Base-by-base conservation (phyloP, 2,329 filamentous ascomycete genomes). In the Cordyceps tenuipes region DNA sequence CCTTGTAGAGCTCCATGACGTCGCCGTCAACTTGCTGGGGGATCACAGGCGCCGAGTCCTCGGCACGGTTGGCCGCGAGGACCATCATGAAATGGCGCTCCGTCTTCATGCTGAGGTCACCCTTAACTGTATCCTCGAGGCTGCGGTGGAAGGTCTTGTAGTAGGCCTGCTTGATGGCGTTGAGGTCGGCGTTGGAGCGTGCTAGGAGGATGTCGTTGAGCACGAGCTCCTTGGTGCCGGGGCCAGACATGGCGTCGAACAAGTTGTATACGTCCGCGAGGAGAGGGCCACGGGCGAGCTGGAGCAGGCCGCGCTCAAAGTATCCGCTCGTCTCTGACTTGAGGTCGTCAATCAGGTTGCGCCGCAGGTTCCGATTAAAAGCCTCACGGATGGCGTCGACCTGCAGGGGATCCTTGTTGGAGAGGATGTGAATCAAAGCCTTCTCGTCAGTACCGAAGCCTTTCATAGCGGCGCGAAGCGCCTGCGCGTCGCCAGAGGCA, bases 371-470 rank as follows among this genome's bases (percentile, higher is more conserved):
- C 61, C 84, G 76, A 53, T 84, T 76, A 75, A 88, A 97, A 3
- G 87, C 81, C 8, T 79, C 71, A 60, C 86, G 83, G 56, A 95
- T 78, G 9, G 83, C 78, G 52, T 86, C 82, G 63, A 94, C 81
- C 70, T 96, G 89, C 5, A 91, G 77, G 1, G 92, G 88, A 64
- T 95, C 90, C 63, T 91, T 87, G 65, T 80, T 82, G 3, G 87
- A 76, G 9, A 97, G 77, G 3, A 87, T 76, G 2, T 78, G 76
- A 64, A 96, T 92, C 17, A 97, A 76, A 0, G 82, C 73, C 67
- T 85, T 87, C 72, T 97, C 92, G 68, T 97, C 85, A 0, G 92
- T 97, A 39, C 92, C 93, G 63, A 96, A 90, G 0, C 91, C 91
- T 73, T 96, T 96, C 91, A 97, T 96, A 2, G 93, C 90, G 66